phyloP scores from a whole-genome alignment of 169 alveolate species.

The Fabrea salina region DNA sequence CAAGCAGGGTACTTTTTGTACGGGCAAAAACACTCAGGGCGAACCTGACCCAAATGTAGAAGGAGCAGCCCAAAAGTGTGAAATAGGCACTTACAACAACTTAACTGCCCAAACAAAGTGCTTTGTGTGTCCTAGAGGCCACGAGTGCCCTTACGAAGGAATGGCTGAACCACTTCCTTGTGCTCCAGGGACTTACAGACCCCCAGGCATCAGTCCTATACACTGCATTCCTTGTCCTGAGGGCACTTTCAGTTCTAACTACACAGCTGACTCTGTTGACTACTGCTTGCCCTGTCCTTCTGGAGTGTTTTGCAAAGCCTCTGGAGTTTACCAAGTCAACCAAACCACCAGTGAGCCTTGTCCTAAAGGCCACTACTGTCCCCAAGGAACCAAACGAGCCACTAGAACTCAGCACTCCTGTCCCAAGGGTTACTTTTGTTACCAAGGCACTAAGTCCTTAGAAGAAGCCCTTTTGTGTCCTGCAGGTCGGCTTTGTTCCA shows the following conservation, averaged over 20 bases:
- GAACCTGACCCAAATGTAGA: neutral
- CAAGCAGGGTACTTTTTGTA: neutral
- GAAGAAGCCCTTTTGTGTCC: slow-evolving; percentile 27
- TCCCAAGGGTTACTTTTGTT: neutral
- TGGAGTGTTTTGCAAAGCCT: slow-evolving; percentile 13
- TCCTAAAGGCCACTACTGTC: slow-evolving; percentile 9
- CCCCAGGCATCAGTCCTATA: neutral
- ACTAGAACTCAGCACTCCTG: slow-evolving; percentile 1
- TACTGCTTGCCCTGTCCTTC: neutral
- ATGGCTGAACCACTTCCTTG: slow-evolving; percentile 36
- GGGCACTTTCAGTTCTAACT: neutral
- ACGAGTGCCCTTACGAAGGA: slow-evolving; percentile 31
- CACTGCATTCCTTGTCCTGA: slow-evolving; percentile 20
- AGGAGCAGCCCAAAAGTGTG: slow-evolving; percentile 25
- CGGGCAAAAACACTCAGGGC: neutral
- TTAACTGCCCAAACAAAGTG: slow-evolving; percentile 31
- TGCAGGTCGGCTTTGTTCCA: slow-evolving; percentile 5
- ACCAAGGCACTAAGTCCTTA: neutral
- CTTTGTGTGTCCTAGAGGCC: slow-evolving; percentile 37
- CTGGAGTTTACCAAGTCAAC: neutral
- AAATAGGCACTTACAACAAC: slow-evolving; percentile 36
- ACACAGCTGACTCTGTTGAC: neutral
- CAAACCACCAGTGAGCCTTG: neutral
- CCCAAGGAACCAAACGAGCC: slow-evolving; percentile 13
- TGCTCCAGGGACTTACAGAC: slow-evolving; percentile 30